These are phyloP conservation scores for Phaseolus coccineus DNA, from an alignment of 331 rosid genomes.

Conservation along the genomic window DNA sequence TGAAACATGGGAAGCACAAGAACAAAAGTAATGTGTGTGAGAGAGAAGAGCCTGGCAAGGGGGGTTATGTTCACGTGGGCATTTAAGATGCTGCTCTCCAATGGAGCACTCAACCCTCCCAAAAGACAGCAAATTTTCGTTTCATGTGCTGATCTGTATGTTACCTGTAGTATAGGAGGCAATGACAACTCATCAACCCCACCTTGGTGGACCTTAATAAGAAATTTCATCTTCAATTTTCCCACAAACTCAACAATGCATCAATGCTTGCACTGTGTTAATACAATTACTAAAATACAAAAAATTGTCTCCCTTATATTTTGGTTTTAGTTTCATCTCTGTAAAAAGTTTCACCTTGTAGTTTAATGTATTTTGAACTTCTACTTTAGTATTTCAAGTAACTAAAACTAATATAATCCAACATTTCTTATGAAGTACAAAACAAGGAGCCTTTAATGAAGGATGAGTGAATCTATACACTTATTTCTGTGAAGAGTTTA, in stretches of 20 bases:
- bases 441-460: background rate
- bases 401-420: background rate
- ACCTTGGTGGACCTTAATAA: background rate
- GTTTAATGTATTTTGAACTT: too few relatives aligned
- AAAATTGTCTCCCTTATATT: too few relatives aligned
- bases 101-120: conserved; percentile 30
- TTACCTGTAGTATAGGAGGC: conserved; percentile 11
- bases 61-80: conserved; percentile 45
- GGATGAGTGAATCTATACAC: background rate
- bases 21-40: background rate
- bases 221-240: background rate
- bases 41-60: background rate
- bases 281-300: too few relatives aligned
- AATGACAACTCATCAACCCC: conserved; percentile 18
- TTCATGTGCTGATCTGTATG: conserved; percentile 28
- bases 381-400: background rate
- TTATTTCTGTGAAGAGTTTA: background rate
- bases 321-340: too few relatives aligned
- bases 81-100: conserved; percentile 36
- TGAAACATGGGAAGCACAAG: conserved; percentile 32
- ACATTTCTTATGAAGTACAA: background rate
- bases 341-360: too few relatives aligned
- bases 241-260: background rate
- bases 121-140: conserved; percentile 35
- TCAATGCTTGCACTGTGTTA: background rate